A percentile compares a stretch with the other conserved stretches of the same genome.
Evolutionary conservation across 306 rosid species (phyloP).

Genomic region (Castanopsis chinensis): DNA sequence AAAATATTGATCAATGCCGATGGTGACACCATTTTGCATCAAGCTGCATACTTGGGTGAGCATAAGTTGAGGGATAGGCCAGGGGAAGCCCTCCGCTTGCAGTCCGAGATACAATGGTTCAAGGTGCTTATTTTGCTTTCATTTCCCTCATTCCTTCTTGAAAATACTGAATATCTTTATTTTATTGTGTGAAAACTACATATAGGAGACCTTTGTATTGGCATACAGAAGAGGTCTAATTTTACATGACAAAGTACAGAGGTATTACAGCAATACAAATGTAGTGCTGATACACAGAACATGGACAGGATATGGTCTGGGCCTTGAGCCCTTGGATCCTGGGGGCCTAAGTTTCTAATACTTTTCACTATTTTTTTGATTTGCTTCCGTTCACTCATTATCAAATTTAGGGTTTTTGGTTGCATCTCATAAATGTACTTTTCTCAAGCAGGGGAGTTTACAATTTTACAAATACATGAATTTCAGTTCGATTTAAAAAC

Average conservation of each 20-base stretch:
- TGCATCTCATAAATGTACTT: background rate
- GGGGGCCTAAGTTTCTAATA: no score
- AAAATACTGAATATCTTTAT: no score
- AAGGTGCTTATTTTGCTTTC: background rate
- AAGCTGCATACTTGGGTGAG: background rate
- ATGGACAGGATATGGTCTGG: no score
- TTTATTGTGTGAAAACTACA: no score
- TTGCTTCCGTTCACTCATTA: background rate
- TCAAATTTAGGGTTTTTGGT: background rate
- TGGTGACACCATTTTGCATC: background rate
- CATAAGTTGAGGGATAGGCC: background rate
- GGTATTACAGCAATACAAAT: no score
- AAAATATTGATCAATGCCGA: background rate
- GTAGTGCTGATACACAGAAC: no score
- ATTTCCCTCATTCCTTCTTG: no score
- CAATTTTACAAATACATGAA: background rate
- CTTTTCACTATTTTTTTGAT: background rate
- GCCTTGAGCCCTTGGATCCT: no score
- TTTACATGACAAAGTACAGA: no score
- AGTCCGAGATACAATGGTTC: background rate
- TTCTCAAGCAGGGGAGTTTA: background rate
- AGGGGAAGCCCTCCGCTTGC: background rate
- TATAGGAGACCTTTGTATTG: no score
- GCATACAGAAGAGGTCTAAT: no score
- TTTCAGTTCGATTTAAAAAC: background rate